These are phyloP conservation scores for Hysterangium stoloniferum DNA, from an alignment of 768 basidiomycete species.

Conservation along the genomic window DNA sequence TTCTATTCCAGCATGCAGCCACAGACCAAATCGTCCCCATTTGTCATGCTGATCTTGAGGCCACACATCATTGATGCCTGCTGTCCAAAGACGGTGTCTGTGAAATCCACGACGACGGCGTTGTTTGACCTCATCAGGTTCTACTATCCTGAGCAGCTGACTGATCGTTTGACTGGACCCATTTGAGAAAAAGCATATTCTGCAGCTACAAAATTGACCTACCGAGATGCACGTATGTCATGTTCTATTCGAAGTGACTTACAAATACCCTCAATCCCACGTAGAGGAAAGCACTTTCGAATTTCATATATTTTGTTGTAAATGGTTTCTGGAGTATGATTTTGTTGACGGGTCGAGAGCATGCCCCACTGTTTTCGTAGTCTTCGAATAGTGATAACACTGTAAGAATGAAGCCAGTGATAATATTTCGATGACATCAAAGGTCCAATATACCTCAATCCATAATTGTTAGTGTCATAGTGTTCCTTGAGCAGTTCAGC, in stretches of 20 bases:
- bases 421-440: background rate
- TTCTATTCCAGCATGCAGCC: conserved; percentile 29
- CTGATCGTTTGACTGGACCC: conserved; percentile 10
- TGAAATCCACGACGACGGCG: conserved; percentile 19
- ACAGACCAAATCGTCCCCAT: conserved; percentile 33
- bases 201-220: background rate
- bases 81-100: conserved; percentile 28
- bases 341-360: background rate
- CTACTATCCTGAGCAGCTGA: conserved; percentile 12
- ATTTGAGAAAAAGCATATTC: background rate
- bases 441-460: background rate
- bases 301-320: background rate
- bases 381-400: background rate
- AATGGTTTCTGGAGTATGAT: background rate
- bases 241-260: too few species aligned
- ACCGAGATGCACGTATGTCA: background rate
- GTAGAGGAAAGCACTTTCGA: background rate
- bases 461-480: background rate
- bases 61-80: conserved; percentile 35
- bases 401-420: background rate
- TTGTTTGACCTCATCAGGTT: conserved; percentile 18
- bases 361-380: background rate
- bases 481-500: background rate
- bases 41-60: conserved; percentile 41
- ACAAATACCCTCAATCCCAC: background rate